A percentile compares a stretch with the other conserved stretches of the same genome.
phyloP scores from a whole-genome alignment of 164 flowering plant species.

The Stephania cephalantha region DNA sequence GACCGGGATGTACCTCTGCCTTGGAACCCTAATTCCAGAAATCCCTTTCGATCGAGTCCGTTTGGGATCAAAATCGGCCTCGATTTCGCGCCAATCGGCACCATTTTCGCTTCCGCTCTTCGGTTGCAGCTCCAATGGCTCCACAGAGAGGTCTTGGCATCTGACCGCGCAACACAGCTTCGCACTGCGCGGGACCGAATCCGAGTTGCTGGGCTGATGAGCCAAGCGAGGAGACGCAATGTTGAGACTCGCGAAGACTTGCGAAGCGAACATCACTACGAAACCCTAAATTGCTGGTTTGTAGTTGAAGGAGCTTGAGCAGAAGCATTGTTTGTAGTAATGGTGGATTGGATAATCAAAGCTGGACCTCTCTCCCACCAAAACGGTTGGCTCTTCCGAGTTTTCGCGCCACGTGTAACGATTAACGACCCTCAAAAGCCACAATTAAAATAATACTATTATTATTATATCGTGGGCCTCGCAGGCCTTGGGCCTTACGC shows the following conservation, averaged over 20 bases:
- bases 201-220: no score
- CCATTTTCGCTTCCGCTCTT: neutral
- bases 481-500: no score
- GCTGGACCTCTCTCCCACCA: no score
- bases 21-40: constrained; percentile 58
- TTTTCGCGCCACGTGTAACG: neutral
- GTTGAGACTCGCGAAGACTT: constrained; percentile 7
- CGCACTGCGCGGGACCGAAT: no score
- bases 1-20: constrained; percentile 56
- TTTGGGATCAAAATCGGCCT: neutral
- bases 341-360: no score
- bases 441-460: no score
- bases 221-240: neutral
- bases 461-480: no score
- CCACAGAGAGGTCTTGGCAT: constrained; percentile 11
- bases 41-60: constrained; percentile 11
- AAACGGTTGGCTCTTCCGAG: no score
- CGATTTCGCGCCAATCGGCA: constrained; percentile 5
- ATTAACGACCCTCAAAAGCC: neutral
- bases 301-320: no score
- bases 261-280: constrained; percentile 12
- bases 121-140: constrained; percentile 7
- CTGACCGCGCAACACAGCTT: constrained; percentile 7
- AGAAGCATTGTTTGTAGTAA: neutral
- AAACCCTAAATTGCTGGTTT: neutral